Evolutionary conservation across 805 yeast genomes (phyloP), one percentile per base, ranked within the genome.

Genomic region (Isabelozyma rhagii): DNA sequence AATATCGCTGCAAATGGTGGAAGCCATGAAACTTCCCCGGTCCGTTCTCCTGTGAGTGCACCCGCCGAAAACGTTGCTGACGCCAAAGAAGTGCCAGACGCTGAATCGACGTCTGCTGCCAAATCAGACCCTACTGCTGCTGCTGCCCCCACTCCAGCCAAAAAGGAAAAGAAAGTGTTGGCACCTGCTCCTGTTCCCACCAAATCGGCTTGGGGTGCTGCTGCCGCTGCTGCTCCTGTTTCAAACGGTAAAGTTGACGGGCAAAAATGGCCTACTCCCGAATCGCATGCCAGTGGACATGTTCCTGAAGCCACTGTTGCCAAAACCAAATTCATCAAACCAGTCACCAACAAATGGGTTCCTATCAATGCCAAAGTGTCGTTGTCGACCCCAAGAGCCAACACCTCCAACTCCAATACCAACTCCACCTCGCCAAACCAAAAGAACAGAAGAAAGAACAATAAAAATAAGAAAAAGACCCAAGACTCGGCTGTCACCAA

Each of bases 151-250:
- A n/a, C 43, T 15, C 51, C 21, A 31, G 41, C n/a, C 43, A 55
- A 58, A 48, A 58, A 56, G 47, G 64, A 61, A 44, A 69, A 68
- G 58, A 71, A 71, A 50, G 49, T 59, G 5, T 67, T 74, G 57
- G 74, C 76, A 5, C 78, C 79, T 4, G 79, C 79, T 8, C 79
- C 79, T 1, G 77, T 74, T 47, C 79, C 79, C 8, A 48, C 66
- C 44, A 71, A 68, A 46, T 68, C 74, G 13, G 79, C 68, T 8
- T 74, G 79, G 79, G 76, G 75, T 14, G 47, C 63, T 11, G 46
- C 66, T 11, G 47, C 65, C 6, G 36, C 53, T n/a, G 47, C 54
- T 28, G 45, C 53, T n/a, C 44, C 58, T 10, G 17, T 45, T 10
- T 45, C 62, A 21, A 21, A 21, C 25, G 25, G 25, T 13, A 48